These are phyloP conservation scores for Echinochloa phyllopogon DNA, from an alignment of 176 grass and related monocot species.

Conservation along the genomic window DNA sequence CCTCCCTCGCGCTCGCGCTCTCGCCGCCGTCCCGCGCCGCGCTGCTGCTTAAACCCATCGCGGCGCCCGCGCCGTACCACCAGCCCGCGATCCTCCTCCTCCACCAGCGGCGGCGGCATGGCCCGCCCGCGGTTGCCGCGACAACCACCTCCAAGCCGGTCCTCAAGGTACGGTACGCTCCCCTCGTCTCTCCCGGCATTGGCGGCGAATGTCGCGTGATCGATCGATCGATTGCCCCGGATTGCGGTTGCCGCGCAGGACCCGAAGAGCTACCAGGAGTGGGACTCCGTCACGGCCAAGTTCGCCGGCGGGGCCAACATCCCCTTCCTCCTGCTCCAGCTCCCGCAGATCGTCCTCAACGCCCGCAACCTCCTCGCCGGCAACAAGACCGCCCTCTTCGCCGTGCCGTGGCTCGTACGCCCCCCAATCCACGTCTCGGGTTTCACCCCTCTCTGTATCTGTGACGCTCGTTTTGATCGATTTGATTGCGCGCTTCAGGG, in stretches of 20 bases:
- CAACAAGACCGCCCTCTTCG: conserved; percentile 89
- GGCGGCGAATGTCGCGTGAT: not conserved
- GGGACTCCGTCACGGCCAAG: conserved; percentile 87
- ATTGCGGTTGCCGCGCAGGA: conserved; percentile 31
- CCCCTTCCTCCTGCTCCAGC: conserved; percentile 97
- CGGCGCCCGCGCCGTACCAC: conserved; percentile 29
- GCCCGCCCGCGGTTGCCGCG: conserved; percentile 30
- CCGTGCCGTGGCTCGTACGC: conserved; percentile 89
- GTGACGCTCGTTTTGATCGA: not conserved
- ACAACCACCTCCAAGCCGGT: conserved; percentile 34
- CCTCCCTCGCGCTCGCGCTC: conserved; percentile 20
- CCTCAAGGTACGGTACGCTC: conserved; percentile 49
- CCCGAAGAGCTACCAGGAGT: conserved; percentile 63
- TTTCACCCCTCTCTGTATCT: not conserved
- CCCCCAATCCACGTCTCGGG: not conserved
- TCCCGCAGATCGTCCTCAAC: conserved; percentile 97
- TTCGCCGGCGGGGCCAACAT: conserved; percentile 79
- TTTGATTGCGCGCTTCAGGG: conserved; percentile 48
- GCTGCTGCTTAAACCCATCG: conserved; percentile 34
- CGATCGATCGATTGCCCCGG: not conserved
- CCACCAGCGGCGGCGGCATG: conserved; percentile 39
- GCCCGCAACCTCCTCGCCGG: conserved; percentile 88
- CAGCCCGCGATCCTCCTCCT: conserved; percentile 31
- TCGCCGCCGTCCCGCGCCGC: not conserved
- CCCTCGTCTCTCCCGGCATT: conserved; percentile 20